phyloP scores from a whole-genome alignment of 495 filamentous ascomycete species.

The Tuber calosporum region DNA sequence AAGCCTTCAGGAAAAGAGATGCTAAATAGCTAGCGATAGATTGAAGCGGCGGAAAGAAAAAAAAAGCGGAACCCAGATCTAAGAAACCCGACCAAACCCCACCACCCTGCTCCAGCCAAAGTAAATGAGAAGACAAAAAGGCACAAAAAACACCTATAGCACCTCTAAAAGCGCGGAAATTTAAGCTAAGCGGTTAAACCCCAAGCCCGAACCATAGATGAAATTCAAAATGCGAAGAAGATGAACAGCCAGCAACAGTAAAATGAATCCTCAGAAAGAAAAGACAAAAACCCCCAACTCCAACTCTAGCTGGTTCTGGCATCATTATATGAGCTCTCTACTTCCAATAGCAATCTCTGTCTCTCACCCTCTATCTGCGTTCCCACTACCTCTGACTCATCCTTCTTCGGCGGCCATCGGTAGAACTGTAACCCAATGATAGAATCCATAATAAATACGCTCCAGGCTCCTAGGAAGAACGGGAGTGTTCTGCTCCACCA shows the following conservation, averaged over 20 bases:
- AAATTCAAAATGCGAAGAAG: background rate
- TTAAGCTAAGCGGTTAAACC: background rate
- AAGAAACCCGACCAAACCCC: constrained; percentile 11
- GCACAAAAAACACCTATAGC: constrained; percentile 3
- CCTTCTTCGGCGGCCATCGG: constrained; percentile 15
- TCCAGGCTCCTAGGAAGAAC: constrained; percentile 65
- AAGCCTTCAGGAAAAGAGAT: constrained; percentile 11
- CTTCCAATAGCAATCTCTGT: constrained; percentile 20
- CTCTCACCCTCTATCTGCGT: constrained; percentile 16
- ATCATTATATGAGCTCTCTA: constrained; percentile 15
- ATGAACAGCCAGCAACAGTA: background rate
- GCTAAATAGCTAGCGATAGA: background rate
- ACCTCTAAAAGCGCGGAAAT: background rate
- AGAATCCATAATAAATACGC: constrained; percentile 60
- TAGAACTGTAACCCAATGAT: constrained; percentile 57
- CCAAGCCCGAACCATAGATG: background rate
- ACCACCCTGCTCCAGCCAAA: constrained; percentile 10
- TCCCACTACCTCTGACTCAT: constrained; percentile 8
- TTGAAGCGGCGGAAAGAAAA: background rate
- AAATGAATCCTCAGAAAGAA: background rate
- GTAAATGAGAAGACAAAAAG: constrained; percentile 20
- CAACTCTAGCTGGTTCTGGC: constrained; percentile 13
- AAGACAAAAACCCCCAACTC: constrained; percentile 6
- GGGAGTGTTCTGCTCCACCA: constrained; percentile 58
- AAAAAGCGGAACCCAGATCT: constrained; percentile 6